Evolutionary conservation across 2,329 filamentous ascomycete species (phyloP).

Genomic region (Mycosphaerella arachidis): DNA sequence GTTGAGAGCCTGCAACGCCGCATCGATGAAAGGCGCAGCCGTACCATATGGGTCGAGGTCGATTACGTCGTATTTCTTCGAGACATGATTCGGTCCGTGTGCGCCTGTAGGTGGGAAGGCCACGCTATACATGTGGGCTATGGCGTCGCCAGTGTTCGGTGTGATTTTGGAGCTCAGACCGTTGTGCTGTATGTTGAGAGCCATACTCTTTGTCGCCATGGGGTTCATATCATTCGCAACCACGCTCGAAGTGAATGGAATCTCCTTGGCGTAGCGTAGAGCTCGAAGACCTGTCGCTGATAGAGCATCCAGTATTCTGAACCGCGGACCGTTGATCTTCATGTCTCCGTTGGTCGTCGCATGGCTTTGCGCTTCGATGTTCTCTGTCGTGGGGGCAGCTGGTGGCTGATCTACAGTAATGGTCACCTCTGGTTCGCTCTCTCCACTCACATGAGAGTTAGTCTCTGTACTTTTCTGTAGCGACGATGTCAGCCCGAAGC

Average conservation of each 20-base stretch:
- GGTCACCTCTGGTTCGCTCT: neutral
- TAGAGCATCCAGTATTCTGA: slow-evolving; percentile 89
- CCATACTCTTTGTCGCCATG: slow-evolving; percentile 57
- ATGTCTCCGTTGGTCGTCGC: neutral
- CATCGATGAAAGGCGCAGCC: slow-evolving; percentile 86
- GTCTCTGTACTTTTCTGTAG: neutral
- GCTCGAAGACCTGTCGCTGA: slow-evolving; percentile 91
- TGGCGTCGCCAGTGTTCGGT: slow-evolving; percentile 74
- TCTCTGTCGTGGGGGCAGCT: neutral
- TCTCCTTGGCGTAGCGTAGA: slow-evolving; percentile 83
- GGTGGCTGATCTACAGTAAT: neutral
- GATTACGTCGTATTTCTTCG: slow-evolving; percentile 76
- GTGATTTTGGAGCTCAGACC: slow-evolving; percentile 65
- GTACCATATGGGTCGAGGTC: slow-evolving; percentile 96
- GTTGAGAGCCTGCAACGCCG: slow-evolving; percentile 78
- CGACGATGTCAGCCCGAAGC: too few species aligned
- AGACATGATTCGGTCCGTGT: slow-evolving; percentile 36
- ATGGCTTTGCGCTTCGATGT: neutral
- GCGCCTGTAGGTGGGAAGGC: slow-evolving; percentile 31
- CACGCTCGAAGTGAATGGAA: slow-evolving; percentile 51
- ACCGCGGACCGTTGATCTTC: slow-evolving; percentile 39
- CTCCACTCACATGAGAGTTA: neutral
- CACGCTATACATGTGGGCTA: slow-evolving; percentile 79
- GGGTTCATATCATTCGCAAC: slow-evolving; percentile 80
- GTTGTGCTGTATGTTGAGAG: slow-evolving; percentile 81